phyloP scores from a whole-genome alignment of 352 stramenopile species.

The Globisporangium echinulatum region DNA sequence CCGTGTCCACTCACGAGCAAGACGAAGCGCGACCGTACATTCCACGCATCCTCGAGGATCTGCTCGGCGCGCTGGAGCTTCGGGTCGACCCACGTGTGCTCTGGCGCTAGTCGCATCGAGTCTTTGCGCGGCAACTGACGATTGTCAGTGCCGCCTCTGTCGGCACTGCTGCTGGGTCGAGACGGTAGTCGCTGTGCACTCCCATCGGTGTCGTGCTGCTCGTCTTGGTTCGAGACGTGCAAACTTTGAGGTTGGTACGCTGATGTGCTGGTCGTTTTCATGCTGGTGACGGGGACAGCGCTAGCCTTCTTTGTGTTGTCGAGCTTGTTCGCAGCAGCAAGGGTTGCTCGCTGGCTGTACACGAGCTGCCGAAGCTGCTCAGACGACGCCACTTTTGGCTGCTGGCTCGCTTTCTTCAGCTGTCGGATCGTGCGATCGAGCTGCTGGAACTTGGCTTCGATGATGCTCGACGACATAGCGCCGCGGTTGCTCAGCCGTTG shows the following conservation, averaged over 20 bases:
- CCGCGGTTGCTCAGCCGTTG: no score
- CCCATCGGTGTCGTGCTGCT: not conserved
- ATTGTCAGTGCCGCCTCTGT: not conserved
- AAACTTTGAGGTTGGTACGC: not conserved
- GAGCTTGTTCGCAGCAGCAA: slow-evolving; percentile 1
- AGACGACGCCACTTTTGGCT: slow-evolving; percentile 29
- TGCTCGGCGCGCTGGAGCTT: slow-evolving; percentile 28
- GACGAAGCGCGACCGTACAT: slow-evolving; percentile 14
- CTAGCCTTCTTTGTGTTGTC: not conserved
- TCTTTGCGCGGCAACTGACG: not conserved
- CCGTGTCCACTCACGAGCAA: not conserved
- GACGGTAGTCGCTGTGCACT: not conserved
- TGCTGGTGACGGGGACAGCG: not conserved
- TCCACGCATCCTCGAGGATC: slow-evolving; percentile 28
- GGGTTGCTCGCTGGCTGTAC: slow-evolving; percentile 17
- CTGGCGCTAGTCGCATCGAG: slow-evolving; percentile 1
- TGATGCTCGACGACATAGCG: slow-evolving; percentile 52
- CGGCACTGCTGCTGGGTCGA: slow-evolving; percentile 1
- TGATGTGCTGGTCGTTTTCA: not conserved
- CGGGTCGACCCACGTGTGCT: slow-evolving; percentile 21
- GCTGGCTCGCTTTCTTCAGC: slow-evolving; percentile 23
- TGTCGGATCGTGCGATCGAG: slow-evolving; percentile 46
- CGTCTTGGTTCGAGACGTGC: slow-evolving; percentile 11
- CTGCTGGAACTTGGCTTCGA: slow-evolving; percentile 61
- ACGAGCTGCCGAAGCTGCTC: slow-evolving; percentile 47